phyloP scores from a whole-genome alignment of 495 filamentous ascomycete genomes.

The Penicillium simplicissimum region DNA sequence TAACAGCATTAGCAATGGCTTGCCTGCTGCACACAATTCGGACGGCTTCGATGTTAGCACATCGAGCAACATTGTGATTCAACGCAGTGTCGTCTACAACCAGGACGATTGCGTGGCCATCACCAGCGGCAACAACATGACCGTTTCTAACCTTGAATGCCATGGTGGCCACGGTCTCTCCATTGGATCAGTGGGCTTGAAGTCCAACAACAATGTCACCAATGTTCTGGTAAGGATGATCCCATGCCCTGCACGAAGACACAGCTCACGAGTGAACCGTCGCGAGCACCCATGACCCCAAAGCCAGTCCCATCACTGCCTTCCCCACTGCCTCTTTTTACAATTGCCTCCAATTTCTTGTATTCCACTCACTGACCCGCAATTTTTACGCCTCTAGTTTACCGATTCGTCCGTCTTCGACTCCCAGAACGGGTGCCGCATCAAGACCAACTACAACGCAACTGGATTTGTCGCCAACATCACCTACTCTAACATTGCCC shows the following conservation, averaged over 20 bases:
- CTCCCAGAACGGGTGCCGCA: conserved; percentile 34
- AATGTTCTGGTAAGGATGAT: conserved; percentile 31
- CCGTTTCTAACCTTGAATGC: not conserved
- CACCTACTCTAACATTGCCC: conserved; percentile 58
- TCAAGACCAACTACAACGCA: conserved; percentile 60
- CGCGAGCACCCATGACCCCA: not conserved
- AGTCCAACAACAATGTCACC: conserved; percentile 52
- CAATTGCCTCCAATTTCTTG: not conserved
- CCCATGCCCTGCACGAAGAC: not conserved
- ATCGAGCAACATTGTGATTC: conserved; percentile 1
- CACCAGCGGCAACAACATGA: conserved; percentile 6
- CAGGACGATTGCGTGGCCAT: conserved; percentile 4
- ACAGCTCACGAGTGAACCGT: not conserved
- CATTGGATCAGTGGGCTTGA: conserved; percentile 62
- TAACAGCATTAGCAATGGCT: not conserved
- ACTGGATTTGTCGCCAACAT: conserved; percentile 58
- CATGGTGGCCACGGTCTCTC: conserved; percentile 50
- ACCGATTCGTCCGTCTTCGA: not conserved
- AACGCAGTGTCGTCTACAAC: conserved; percentile 1
- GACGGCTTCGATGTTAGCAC: conserved; percentile 4
- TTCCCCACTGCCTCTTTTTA: not conserved
- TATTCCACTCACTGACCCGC: not conserved
- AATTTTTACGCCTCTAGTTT: not conserved
- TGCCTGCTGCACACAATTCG: not conserved
- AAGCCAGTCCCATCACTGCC: not conserved